A percentile compares a stretch with the other conserved stretches of the same genome.
Conservation (phyloP, 2,329 filamentous ascomycete genomes). For the Apiospora malaysiana region DNA sequence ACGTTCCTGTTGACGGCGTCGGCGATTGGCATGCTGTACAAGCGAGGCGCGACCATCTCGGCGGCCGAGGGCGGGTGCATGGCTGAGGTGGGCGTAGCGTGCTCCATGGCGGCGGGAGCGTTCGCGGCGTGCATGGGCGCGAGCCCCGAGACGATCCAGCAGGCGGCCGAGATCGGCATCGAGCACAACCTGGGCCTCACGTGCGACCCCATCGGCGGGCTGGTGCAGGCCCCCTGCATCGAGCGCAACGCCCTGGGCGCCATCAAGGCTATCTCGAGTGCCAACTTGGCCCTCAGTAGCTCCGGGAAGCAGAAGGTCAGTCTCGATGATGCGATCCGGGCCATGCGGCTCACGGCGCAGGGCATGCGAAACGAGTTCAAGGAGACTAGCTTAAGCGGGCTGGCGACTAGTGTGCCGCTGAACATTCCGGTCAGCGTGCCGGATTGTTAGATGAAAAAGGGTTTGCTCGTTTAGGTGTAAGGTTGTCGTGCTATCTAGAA, state of each 20-base stretch:
- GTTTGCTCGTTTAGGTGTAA: not conserved
- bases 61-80: constrained; percentile 59
- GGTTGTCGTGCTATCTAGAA: not conserved
- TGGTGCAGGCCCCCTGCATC: constrained; percentile 58
- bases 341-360: constrained; percentile 56
- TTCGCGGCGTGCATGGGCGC: constrained; percentile 59
- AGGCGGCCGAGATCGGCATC: constrained; percentile 58
- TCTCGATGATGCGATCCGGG: constrained; percentile 56
- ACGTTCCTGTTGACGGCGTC: constrained; percentile 56
- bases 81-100: constrained; percentile 59
- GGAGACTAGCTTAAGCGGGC: constrained; percentile 56
- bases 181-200: constrained; percentile 58
- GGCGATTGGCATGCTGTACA: constrained; percentile 59
- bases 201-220: constrained; percentile 56
- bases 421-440: constrained; percentile 58
- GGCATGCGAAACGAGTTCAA: constrained; percentile 61
- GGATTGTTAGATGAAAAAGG: constrained; percentile 48
- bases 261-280: constrained; percentile 57
- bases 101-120: constrained; percentile 57
- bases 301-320: constrained; percentile 53
- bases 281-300: constrained; percentile 55
- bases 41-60: constrained; percentile 57
- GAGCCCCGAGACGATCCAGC: constrained; percentile 55
- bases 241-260: constrained; percentile 57
- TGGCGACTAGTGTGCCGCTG: constrained; percentile 56